Percentiles rank a stretch among this genome's conserved stretches.
Evolutionary conservation across 2,329 filamentous ascomycete genomes (phyloP).

Genomic region (Pestalotiopsis sp.): DNA sequence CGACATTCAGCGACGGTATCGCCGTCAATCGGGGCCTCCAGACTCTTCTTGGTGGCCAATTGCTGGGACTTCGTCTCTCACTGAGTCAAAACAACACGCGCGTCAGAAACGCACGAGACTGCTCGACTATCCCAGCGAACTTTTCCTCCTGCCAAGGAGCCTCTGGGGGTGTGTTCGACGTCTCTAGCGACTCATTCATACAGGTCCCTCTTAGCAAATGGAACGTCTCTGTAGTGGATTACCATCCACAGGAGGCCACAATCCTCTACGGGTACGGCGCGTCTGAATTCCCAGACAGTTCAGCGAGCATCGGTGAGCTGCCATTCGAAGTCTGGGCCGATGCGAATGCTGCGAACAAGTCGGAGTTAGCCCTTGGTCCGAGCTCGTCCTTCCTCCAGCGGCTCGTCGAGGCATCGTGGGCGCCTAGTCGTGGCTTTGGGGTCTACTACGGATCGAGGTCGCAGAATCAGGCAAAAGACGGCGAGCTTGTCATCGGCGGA

Average conservation of each 20-base stretch:
- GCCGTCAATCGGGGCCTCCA: conserved; percentile 8
- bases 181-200: neutral
- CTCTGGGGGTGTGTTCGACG: conserved; percentile 5
- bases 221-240: conserved; percentile 3
- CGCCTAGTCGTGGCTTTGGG: conserved; percentile 14
- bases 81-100: conserved; percentile 11
- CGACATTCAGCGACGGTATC: conserved; percentile 10
- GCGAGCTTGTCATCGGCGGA: conserved; percentile 18
- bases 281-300: conserved; percentile 15
- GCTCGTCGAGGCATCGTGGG: conserved; percentile 12
- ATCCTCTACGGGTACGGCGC: conserved; percentile 1
- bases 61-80: conserved; percentile 6
- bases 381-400: conserved; percentile 17
- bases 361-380: conserved; percentile 16
- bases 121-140: neutral
- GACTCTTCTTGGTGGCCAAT: conserved; percentile 5
- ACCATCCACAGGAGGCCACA: conserved; percentile 6
- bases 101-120: conserved; percentile 9
- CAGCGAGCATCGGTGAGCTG: conserved; percentile 15
- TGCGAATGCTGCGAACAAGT: conserved; percentile 18
- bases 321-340: conserved; percentile 21
- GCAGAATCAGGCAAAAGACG: conserved; percentile 15
- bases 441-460: conserved; percentile 19
- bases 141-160: conserved; percentile 9
- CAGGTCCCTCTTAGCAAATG: conserved; percentile 3